phyloP scores from a whole-genome alignment of 805 yeast species.

The Ogataea pignaliae region DNA sequence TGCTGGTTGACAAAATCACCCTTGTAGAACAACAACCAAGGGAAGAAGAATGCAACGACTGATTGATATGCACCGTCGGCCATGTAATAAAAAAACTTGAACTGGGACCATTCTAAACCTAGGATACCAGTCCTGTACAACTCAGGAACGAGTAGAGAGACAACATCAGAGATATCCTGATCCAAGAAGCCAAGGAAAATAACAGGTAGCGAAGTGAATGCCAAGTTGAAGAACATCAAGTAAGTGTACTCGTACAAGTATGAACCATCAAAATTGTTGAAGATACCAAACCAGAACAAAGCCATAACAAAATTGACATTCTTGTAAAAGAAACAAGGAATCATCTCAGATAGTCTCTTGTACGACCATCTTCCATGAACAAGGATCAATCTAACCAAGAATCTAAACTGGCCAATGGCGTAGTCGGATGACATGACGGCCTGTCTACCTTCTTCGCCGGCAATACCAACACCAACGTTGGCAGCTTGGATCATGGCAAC shows the following conservation, averaged over 20 bases:
- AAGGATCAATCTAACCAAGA: constrained; percentile 55
- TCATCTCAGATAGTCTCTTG: constrained; percentile 68
- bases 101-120: constrained; percentile 57
- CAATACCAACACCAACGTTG: constrained; percentile 80
- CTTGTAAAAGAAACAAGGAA: constrained; percentile 75
- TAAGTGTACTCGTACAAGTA: constrained; percentile 75
- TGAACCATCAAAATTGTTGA: constrained; percentile 66
- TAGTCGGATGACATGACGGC: constrained; percentile 86
- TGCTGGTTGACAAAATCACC: constrained; percentile 37
- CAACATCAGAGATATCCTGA: constrained; percentile 67
- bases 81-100: constrained; percentile 58
- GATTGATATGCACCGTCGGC: constrained; percentile 71
- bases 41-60: constrained; percentile 62
- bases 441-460: constrained; percentile 83
- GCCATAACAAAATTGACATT: constrained; percentile 71
- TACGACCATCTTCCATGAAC: constrained; percentile 88
- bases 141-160: constrained; percentile 65
- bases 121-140: constrained; percentile 65
- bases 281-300: constrained; percentile 73
- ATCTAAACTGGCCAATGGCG: constrained; percentile 77
- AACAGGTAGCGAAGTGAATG: constrained; percentile 76
- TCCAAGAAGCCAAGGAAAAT: constrained; percentile 68
- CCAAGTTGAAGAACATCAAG: constrained; percentile 74
- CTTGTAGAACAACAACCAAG: constrained; percentile 50
- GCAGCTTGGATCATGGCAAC: constrained; percentile 88